These are phyloP conservation scores for Ziziphus jujuba DNA, from an alignment of 306 rosid species.

Conservation along the genomic window DNA sequence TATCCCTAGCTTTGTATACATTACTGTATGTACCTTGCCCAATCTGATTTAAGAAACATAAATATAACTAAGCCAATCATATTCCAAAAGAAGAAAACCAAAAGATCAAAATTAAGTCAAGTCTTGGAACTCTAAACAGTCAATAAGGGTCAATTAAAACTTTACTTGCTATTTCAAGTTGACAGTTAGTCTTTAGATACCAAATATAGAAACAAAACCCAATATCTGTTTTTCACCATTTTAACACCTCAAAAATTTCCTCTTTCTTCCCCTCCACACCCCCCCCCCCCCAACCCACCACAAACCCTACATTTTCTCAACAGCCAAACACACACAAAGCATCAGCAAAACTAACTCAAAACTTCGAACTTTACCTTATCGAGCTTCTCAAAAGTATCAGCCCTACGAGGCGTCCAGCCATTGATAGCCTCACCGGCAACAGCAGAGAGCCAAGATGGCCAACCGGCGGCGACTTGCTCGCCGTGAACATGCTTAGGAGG, in stretches of 20 bases:
- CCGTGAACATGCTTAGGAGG: conserved; percentile 83
- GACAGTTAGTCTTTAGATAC: conserved; percentile 16
- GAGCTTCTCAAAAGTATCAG: conserved; percentile 90
- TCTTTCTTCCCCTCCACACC: not conserved
- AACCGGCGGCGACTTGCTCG: conserved; percentile 99
- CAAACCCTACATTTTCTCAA: too few species aligned
- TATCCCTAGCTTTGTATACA: conserved; percentile 92
- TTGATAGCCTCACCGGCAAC: conserved; percentile 97
- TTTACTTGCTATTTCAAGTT: conserved; percentile 18
- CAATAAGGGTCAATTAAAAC: not conserved
- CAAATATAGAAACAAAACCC: conserved; percentile 9
- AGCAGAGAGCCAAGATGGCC: conserved; percentile 99
- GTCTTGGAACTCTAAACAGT: not conserved
- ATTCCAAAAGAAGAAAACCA: conserved; percentile 5
- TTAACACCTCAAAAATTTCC: conserved; percentile 4
- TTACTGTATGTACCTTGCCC: conserved; percentile 95
- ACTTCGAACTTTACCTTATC: conserved; percentile 57
- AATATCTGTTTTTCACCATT: conserved; percentile 9
- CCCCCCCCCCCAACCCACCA: too few species aligned
- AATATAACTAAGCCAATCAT: conserved; percentile 24
- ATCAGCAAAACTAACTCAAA: not conserved
- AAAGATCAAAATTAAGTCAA: not conserved
- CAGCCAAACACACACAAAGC: not conserved
- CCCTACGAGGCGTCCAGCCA: conserved; percentile 90
- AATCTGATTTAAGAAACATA: conserved; percentile 52